A percentile compares a stretch with the other conserved stretches of the same genome.
Conservation (phyloP, 805 yeast species). For the Clavispora carvajalis region DNA sequence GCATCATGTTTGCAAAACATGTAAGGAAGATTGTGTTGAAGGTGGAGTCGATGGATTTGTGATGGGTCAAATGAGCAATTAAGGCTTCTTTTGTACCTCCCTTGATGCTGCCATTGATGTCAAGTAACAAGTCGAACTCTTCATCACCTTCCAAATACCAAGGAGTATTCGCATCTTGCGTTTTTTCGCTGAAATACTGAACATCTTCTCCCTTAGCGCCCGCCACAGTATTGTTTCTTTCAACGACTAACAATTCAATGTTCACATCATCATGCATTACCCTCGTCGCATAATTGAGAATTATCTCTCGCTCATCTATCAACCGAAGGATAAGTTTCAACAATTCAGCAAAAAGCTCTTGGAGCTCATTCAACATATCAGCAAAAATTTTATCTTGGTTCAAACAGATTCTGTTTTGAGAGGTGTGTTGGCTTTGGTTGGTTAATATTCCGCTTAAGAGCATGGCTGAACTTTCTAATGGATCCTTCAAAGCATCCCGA, state of each 20-base stretch:
- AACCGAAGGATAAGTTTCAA: conserved; percentile 47
- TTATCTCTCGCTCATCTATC: conserved; percentile 64
- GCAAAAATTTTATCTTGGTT: conserved; percentile 37
- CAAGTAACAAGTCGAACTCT: conserved; percentile 51
- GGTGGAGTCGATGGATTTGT: conserved; percentile 53
- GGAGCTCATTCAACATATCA: conserved; percentile 32
- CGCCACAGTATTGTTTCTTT: conserved; percentile 37
- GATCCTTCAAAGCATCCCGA: conserved; percentile 31
- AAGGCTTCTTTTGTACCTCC: conserved; percentile 82
- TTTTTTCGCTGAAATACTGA: conserved; percentile 28
- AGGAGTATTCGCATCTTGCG: conserved; percentile 43
- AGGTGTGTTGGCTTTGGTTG: conserved; percentile 37
- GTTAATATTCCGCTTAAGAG: conserved; percentile 43
- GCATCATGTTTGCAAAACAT: conserved; percentile 72
- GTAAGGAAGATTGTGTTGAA: conserved; percentile 66
- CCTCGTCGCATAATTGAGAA: conserved; percentile 68
- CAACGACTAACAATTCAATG: conserved; percentile 49
- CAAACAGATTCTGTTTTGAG: conserved; percentile 30
- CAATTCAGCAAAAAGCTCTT: conserved; percentile 30
- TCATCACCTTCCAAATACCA: conserved; percentile 73
- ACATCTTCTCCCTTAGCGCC: conserved; percentile 35
- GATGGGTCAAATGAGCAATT: conserved; percentile 75
- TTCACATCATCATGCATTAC: conserved; percentile 72
- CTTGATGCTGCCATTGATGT: conserved; percentile 64
- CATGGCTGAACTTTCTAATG: conserved; percentile 47